Evolutionary conservation across 108 stramenopile species (phyloP), one percentile per base, ranked within the genome.

Genomic region (Cyclotella choctawhatcheeana): DNA sequence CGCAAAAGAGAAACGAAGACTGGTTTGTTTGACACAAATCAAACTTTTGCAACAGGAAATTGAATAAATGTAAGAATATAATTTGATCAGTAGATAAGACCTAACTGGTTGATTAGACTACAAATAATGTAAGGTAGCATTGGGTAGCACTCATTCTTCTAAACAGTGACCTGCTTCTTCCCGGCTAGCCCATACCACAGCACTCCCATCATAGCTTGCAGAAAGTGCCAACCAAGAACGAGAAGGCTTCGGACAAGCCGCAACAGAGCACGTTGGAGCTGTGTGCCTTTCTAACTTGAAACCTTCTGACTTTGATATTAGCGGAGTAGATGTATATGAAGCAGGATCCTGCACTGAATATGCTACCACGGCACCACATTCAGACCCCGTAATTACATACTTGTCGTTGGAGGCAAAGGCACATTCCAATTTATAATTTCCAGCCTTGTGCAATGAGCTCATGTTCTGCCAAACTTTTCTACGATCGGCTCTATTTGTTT

Each of bases 131-230:
- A 40, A 40, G 12, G 8, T 6, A 40, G 37, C 37, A 40, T 40
- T 40, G 37, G 6, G 37, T 40, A 40, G 37, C 6, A 12, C 21
- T 67, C 51, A 67, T 31, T 32, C 25, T 44, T 53, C 66, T 20
- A 53, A 33, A 67, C 53, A 67, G 6, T 67, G 50, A 13, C 4
- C 51, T 32, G 66, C 66, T 44, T 67, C 53, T 7, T 67, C 69
- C 22, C 81, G 64, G 65, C 88, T 82, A 0, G 90, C 86, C 93
- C 93, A 94, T 20, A 90, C 88, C 12, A 85, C 67, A 5, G 86
- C 77, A 20, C 71, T 79, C 53, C 88, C 89, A 69, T 91, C 90
- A 72, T 89, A 91, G 55, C 86, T 86, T 1, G 86, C 90, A 17
- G 90, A 86, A 20, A 89, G 34, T 16, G 90, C 56, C 32, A 89